Evolutionary conservation across 2,329 filamentous ascomycete genomes (phyloP), one percentile per base, ranked within the genome.

Genomic region (Hysterium pulicare): DNA sequence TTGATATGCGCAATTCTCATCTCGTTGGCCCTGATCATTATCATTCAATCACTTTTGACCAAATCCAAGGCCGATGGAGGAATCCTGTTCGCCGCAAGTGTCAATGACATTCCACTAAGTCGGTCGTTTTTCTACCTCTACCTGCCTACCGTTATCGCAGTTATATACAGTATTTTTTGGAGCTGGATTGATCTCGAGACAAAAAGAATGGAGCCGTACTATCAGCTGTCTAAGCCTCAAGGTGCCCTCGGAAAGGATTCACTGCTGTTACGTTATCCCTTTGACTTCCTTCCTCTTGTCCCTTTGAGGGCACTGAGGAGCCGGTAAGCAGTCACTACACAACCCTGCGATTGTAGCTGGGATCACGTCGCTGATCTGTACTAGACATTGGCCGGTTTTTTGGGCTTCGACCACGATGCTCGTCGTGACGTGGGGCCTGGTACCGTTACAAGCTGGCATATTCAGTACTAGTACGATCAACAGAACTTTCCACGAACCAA

Each of bases 181-280:
- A 71, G 68, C 2, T 81, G 79, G 77, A 69, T 82, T 0, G 80
- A 84, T 38, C 55, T 83, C 0, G 77, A 84, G 26, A 64, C 71
- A 0, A 80, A 81, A 44, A 52, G 81, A 0, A 63, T 83, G 33
- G 79, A 84, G 24, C 80, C 81, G 0, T 84, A 75, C 67, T 73
- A 80, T 9, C 77, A 82, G 17, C 41, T 84, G 1, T 81, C 78
- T 0, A 73, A 70, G 8, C 11, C 50, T 0, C 49, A 55, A 0
- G 79, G 79, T 0, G 74, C 74, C 0, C 50, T 49, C 0, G 77
- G 68, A 0, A 58, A 65, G 5, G 51, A 76, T 0, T 79, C 77
- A 0, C 13, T 84, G 0, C 60, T 80, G 0, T 37, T 84, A 0
- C 67, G 73, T 0, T 84, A 84, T 28, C 79, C 79, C 0, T 73